Percentiles rank a stretch among this genome's conserved stretches.
Evolutionary conservation across 148 eudicot genomes (phyloP).

Genomic region (Gaultheria prostrata): DNA sequence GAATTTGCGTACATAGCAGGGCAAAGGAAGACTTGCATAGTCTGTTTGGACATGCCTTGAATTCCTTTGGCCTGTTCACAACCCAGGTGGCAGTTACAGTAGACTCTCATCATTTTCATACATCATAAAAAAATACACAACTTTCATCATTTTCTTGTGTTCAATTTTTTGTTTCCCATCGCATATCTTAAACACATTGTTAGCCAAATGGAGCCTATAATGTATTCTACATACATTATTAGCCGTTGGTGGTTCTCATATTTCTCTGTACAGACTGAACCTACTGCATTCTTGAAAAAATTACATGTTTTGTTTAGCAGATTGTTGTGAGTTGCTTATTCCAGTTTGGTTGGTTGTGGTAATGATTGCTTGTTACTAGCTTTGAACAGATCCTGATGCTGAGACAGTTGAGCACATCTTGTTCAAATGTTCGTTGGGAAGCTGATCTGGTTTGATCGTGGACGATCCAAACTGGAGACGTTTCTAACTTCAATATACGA

Average conservation of each 20-base stretch:
- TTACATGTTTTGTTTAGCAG: neutral
- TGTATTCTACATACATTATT: neutral
- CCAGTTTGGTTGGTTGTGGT: neutral
- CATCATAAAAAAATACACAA: neutral
- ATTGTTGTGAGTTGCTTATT: neutral
- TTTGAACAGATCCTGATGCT: neutral
- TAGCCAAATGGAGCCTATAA: neutral
- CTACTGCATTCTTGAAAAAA: neutral
- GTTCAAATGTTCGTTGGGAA: neutral
- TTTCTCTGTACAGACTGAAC: neutral
- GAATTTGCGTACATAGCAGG: neutral
- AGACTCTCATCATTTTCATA: neutral
- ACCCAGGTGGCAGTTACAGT: neutral
- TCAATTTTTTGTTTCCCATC: neutral
- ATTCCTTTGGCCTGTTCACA: neutral
- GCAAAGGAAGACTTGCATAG: neutral
- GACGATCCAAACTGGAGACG: too few species aligned
- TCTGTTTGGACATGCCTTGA: neutral
- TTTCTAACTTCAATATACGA: too few species aligned
- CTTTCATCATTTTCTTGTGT: neutral
- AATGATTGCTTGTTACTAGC: neutral
- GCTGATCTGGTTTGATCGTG: neutral
- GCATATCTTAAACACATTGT: neutral
- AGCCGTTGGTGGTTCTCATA: too few species aligned
- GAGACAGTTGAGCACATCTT: neutral